Base-by-base conservation (phyloP, 2,329 filamentous ascomycete species). In the Stachybotrys chartarum region DNA sequence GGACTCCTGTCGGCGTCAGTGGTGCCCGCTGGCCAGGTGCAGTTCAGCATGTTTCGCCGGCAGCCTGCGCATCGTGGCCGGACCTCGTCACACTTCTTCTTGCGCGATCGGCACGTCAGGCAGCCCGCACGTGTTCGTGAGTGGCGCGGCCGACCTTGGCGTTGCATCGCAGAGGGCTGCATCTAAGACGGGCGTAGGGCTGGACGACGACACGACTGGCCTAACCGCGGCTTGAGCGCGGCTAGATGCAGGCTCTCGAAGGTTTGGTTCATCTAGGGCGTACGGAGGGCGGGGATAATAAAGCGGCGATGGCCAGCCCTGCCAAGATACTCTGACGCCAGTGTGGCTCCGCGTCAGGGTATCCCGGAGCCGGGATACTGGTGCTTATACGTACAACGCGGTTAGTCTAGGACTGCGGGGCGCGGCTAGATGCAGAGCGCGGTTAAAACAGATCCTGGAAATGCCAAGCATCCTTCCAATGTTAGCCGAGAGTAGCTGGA, bases 71-170 rank as follows among this genome's bases (percentile, higher is more conserved):
- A 74, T 18, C 64, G 60, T 1, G 70, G 71, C 57, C 70, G 71
- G 11, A 59, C 59, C 60, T 73, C 69, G 50, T 73, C 70, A 58
- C 71, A 75, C 57, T 74, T 75, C 65, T 73, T 73, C 64, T 74
- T 73, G n/a, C 72, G 67, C 14, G 60, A 61, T 39, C 72, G 69
- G 58, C 72, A 75, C 18, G 71, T 72, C 53, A 72, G 58, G 59
- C 72, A 74, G 10, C 72, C 72, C 16, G 59, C n/a, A 44, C 50
- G 50, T 42, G 50, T 52, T 17, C 50, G n/a, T 12, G 35, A 18
- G 32, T 52, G 50, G 32, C 50, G 50, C 24, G 24, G 31, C 3
- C 32, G 31, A 42, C 5, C 7, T 24, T 17, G 7, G n/a, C 31
- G 39, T 17, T 44, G 31, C 31, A 44, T 17, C n/a, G 46, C 3